Percentiles rank a stretch among this genome's conserved stretches.
Evolutionary conservation across 495 filamentous ascomycete genomes (phyloP).

Genomic region (Rostrohypoxylon terebratum): DNA sequence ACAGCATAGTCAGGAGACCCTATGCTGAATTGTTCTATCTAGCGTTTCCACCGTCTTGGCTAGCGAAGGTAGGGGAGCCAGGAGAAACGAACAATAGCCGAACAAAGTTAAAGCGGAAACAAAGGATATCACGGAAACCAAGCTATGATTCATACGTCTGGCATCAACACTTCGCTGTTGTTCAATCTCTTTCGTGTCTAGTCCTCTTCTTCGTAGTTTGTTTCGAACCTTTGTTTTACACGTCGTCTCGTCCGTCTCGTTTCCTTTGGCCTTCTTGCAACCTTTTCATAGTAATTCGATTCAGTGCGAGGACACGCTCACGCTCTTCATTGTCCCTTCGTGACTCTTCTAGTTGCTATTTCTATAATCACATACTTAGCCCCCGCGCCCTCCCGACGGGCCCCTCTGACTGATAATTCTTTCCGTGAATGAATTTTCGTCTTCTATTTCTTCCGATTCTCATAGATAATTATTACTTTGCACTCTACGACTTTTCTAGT

Average conservation of each 20-base stretch:
- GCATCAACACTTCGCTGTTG: constrained; percentile 15
- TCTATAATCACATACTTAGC: constrained; percentile 25
- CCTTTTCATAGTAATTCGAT: constrained; percentile 29
- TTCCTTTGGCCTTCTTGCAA: constrained; percentile 1
- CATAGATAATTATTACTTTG: constrained; percentile 23
- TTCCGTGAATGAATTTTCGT: constrained; percentile 34
- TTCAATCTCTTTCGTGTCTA: constrained; percentile 15
- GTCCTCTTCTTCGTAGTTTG: constrained; percentile 6
- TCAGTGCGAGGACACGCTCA: constrained; percentile 16
- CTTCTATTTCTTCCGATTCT: constrained; percentile 21
- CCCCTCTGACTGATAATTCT: constrained; percentile 20
- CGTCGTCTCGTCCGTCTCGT: constrained; percentile 16
- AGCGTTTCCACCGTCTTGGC: not conserved
- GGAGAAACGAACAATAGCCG: constrained; percentile 40
- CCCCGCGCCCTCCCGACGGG: constrained; percentile 18
- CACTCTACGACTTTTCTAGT: constrained; percentile 14
- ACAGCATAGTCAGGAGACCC: constrained; percentile 31
- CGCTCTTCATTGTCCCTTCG: constrained; percentile 43
- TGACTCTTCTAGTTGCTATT: constrained; percentile 42
- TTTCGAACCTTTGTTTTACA: constrained; percentile 23
- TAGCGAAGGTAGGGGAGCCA: constrained; percentile 19
- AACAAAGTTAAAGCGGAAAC: constrained; percentile 41
- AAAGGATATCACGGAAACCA: constrained; percentile 40
- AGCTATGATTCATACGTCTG: constrained; percentile 26
- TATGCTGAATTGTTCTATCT: constrained; percentile 21